A percentile compares a stretch with the other conserved stretches of the same genome.
Conservation (phyloP, 495 filamentous ascomycete species). For the Hypoxylon fragiforme region DNA sequence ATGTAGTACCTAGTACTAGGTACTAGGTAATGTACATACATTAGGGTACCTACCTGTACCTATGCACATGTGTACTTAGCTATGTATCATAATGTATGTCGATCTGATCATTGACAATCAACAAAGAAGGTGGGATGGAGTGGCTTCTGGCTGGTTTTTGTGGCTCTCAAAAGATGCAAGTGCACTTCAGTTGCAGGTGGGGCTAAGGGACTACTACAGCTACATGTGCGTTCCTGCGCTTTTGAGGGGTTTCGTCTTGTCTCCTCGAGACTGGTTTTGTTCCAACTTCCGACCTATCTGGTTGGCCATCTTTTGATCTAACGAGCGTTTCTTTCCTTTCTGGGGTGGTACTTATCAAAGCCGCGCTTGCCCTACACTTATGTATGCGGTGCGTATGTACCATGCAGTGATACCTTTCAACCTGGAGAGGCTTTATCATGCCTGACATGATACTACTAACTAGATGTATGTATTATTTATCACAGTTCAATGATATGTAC, state of each 20-base stretch:
- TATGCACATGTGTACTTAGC: background rate
- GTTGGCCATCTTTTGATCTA: conserved; percentile 5
- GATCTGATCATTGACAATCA: too few species aligned
- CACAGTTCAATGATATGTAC: too few species aligned
- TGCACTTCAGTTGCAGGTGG: conserved; percentile 20
- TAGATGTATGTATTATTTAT: too few species aligned
- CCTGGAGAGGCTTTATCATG: background rate
- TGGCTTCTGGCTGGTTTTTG: conserved; percentile 21
- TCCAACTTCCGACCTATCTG: too few species aligned
- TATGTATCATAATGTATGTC: too few species aligned
- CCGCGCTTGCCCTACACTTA: conserved; percentile 18
- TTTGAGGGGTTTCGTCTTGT: conserved; percentile 25
- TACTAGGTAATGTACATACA: too few species aligned
- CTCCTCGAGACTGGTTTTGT: conserved; percentile 7
- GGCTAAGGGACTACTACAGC: conserved; percentile 12
- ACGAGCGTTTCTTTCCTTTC: background rate
- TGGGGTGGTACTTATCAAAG: conserved; percentile 9
- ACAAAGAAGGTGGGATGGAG: conserved; percentile 1
- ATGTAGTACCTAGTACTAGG: too few species aligned
- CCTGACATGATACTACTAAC: conserved; percentile 8
- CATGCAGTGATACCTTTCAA: background rate
- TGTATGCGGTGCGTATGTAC: background rate
- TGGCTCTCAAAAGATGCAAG: conserved; percentile 16
- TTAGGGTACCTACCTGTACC: background rate
- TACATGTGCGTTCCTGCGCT: conserved; percentile 1